Conservation (phyloP, 1,284 basidiomycete genomes). For the Farysia itapuensis region DNA sequence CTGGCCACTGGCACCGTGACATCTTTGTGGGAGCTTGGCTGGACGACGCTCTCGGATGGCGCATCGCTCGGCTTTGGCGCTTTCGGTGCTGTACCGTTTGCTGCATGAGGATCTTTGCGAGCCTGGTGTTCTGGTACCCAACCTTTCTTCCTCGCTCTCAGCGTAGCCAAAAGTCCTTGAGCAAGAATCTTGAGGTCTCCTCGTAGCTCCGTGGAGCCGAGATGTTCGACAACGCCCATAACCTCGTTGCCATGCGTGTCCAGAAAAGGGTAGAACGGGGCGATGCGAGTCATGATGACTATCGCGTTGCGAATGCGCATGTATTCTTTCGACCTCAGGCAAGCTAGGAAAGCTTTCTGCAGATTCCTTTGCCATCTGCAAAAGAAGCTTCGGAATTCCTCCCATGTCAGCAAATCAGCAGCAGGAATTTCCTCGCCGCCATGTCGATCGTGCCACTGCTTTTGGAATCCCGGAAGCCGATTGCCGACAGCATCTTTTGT, state of each 20-base stretch:
- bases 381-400: slow-evolving; percentile 71
- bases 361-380: slow-evolving; percentile 82
- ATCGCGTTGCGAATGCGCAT: slow-evolving; percentile 57
- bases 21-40: not conserved
- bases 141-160: slow-evolving; percentile 43
- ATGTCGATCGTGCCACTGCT: slow-evolving; percentile 40
- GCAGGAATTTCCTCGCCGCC: slow-evolving; percentile 60
- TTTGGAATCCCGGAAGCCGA: slow-evolving; percentile 54
- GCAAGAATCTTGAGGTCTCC: slow-evolving; percentile 56
- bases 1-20: too few species aligned
- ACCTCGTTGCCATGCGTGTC: slow-evolving; percentile 44
- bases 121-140: slow-evolving; percentile 39
- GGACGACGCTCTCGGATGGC: not conserved
- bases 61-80: not conserved
- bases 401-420: slow-evolving; percentile 71
- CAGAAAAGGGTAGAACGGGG: slow-evolving; percentile 46
- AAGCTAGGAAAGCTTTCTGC: slow-evolving; percentile 49
- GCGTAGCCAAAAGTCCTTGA: slow-evolving; percentile 54
- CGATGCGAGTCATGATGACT: slow-evolving; percentile 53
- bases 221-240: slow-evolving; percentile 27
- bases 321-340: slow-evolving; percentile 51
- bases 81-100: not conserved
- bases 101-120: slow-evolving; percentile 12
- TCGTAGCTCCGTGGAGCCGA: slow-evolving; percentile 42
- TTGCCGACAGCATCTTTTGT: slow-evolving; percentile 62